These are phyloP conservation scores for Aspergillus haitiensis DNA, from an alignment of 495 filamentous ascomycete genomes.

Conservation along the genomic window DNA sequence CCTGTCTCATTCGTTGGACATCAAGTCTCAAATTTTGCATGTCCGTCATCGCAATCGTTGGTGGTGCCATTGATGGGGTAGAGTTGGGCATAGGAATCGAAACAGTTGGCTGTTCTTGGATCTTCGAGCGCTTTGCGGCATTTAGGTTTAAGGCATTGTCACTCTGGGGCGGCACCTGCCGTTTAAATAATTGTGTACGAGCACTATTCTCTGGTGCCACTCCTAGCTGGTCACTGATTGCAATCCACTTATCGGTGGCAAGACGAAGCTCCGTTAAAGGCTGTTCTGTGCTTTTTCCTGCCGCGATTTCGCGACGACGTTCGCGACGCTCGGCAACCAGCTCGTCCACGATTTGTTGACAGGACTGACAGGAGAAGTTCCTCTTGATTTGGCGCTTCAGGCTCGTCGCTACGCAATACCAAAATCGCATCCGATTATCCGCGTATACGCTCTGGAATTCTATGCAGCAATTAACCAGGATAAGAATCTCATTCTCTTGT, in stretches of 20 bases:
- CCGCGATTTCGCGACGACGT: conserved; percentile 9
- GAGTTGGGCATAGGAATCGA: background rate
- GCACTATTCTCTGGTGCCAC: background rate
- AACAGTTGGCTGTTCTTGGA: background rate
- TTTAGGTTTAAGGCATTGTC: background rate
- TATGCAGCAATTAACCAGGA: conserved; percentile 19
- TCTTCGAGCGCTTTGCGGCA: conserved; percentile 11
- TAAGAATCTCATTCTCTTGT: conserved; percentile 12
- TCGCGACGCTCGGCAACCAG: conserved; percentile 15
- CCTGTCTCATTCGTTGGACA: conserved; percentile 5
- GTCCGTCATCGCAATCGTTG: conserved; percentile 3
- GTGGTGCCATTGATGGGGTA: background rate
- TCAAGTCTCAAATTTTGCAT: conserved; percentile 13
- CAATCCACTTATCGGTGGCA: conserved; percentile 19
- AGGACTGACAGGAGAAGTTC: conserved; percentile 19
- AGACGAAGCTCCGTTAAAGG: conserved; percentile 11
- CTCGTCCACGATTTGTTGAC: conserved; percentile 17
- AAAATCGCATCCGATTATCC: conserved; percentile 11
- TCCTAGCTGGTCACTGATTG: background rate
- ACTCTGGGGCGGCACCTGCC: background rate
- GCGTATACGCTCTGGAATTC: conserved; percentile 17
- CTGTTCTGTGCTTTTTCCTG: conserved; percentile 14
- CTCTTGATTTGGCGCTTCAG: conserved; percentile 18
- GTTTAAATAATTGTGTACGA: background rate
- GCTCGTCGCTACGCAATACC: conserved; percentile 14